Conservation (phyloP, 371 early-diverging fungal species). For the Batrachochytrium dendrobatidis region DNA sequence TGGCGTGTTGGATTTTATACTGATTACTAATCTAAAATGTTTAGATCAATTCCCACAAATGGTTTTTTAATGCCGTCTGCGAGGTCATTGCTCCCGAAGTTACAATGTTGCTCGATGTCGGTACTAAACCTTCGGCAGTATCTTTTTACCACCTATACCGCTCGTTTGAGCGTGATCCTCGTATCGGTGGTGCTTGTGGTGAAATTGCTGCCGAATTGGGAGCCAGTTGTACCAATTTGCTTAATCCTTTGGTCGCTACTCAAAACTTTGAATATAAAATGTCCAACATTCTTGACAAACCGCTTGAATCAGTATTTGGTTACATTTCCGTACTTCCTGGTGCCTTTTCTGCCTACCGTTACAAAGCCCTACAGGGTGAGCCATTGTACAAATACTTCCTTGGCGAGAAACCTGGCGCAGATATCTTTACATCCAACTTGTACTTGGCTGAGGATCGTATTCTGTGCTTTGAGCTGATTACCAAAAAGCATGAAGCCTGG, state of each 20-base stretch:
- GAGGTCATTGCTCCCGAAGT: conserved; percentile 77
- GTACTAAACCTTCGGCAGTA: conserved; percentile 75
- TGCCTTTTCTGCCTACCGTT: conserved; percentile 87
- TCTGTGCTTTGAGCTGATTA: conserved; percentile 38
- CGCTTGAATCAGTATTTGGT: conserved; percentile 73
- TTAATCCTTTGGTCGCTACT: conserved; percentile 53
- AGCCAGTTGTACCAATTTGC: conserved; percentile 29
- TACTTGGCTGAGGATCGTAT: conserved; percentile 44
- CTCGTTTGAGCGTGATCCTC: conserved; percentile 78
- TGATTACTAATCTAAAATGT: too few species aligned
- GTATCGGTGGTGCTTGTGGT: conserved; percentile 87
- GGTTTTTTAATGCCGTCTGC: conserved; percentile 93
- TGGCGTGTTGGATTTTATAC: too few species aligned
- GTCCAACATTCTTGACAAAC: conserved; percentile 75
- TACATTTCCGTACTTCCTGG: conserved; percentile 83
- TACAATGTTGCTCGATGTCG: conserved; percentile 86
- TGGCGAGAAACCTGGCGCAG: conserved; percentile 68
- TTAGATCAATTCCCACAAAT: conserved; percentile 87
- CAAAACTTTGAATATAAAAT: conserved; percentile 97
- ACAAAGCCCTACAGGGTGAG: conserved; percentile 40
- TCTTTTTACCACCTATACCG: conserved; percentile 89
- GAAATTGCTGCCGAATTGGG: conserved; percentile 85
- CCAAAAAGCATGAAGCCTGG: conserved; percentile 25
- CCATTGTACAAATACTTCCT: conserved; percentile 85
- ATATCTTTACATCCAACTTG: conserved; percentile 57